phyloP scores from a whole-genome alignment of 352 stramenopile species.

The Phytophthora sp. region DNA sequence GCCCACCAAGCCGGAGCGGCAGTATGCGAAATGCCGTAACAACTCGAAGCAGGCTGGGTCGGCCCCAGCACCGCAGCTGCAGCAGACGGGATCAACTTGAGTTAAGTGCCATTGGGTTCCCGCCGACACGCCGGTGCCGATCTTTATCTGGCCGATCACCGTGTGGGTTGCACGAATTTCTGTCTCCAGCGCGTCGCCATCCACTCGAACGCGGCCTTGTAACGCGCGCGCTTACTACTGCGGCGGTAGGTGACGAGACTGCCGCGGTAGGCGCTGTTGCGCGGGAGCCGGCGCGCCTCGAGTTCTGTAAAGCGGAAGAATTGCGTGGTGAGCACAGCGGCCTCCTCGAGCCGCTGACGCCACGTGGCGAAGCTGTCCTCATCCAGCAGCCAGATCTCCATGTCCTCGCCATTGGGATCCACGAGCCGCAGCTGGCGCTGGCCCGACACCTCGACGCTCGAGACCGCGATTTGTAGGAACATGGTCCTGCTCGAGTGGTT shows the following conservation, averaged over 20 bases:
- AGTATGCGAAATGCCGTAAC: slow-evolving; percentile 12
- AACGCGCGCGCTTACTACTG: slow-evolving; percentile 54
- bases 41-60: no score
- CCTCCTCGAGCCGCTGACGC: slow-evolving; percentile 65
- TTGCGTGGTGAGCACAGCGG: slow-evolving; percentile 58
- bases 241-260: slow-evolving; percentile 72
- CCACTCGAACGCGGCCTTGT: slow-evolving; percentile 51
- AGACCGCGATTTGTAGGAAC: slow-evolving; percentile 80
- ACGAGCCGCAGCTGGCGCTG: slow-evolving; percentile 69
- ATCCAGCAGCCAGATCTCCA: slow-evolving; percentile 81
- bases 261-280: slow-evolving; percentile 67
- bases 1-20: not conserved
- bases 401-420: slow-evolving; percentile 76
- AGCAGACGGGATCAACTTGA: no score
- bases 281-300: slow-evolving; percentile 60
- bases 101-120: no score
- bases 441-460: slow-evolving; percentile 68
- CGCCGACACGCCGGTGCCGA: not conserved
- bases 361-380: slow-evolving; percentile 52
- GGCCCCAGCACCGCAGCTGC: no score
- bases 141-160: slow-evolving; percentile 14
- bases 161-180: slow-evolving; percentile 30
- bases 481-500: slow-evolving; percentile 61
- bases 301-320: slow-evolving; percentile 71
- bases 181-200: slow-evolving; percentile 49